Conservation (phyloP, 2,329 filamentous ascomycete species). For the Verticillium tricorpus region DNA sequence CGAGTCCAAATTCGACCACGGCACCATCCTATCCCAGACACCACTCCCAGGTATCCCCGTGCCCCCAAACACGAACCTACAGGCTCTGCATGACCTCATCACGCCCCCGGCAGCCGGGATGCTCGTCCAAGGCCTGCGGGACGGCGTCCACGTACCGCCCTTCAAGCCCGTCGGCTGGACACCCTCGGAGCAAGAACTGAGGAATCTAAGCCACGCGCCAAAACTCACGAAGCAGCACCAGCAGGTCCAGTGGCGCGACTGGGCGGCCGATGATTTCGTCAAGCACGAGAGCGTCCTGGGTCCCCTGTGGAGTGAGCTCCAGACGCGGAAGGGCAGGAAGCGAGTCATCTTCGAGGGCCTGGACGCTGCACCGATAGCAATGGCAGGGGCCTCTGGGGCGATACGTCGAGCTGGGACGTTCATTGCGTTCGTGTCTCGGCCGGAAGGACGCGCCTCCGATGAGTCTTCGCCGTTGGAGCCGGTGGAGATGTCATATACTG, state of each 20-base stretch:
- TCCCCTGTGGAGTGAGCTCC: conserved; percentile 55
- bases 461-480: background rate
- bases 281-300: conserved; percentile 58
- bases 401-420: background rate
- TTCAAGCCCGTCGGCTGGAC: conserved; percentile 18
- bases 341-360: conserved; percentile 35
- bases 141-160: conserved; percentile 62
- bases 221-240: conserved; percentile 67
- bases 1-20: conserved; percentile 70
- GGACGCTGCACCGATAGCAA: conserved; percentile 9
- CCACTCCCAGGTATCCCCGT: conserved; percentile 52
- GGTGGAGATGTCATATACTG: conserved; percentile 1
- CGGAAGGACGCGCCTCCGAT: background rate
- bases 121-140: conserved; percentile 61
- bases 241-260: conserved; percentile 54
- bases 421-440: background rate
- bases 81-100: conserved; percentile 41
- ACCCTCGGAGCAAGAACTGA: conserved; percentile 12
- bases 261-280: conserved; percentile 49
- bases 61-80: conserved; percentile 36
- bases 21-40: conserved; percentile 68
- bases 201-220: conserved; percentile 49
- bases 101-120: conserved; percentile 64
- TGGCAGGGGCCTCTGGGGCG: background rate
- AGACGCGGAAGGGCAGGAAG: conserved; percentile 20